Base-by-base conservation (phyloP, 1,284 basidiomycete genomes). In the Neonothopanus nambi region DNA sequence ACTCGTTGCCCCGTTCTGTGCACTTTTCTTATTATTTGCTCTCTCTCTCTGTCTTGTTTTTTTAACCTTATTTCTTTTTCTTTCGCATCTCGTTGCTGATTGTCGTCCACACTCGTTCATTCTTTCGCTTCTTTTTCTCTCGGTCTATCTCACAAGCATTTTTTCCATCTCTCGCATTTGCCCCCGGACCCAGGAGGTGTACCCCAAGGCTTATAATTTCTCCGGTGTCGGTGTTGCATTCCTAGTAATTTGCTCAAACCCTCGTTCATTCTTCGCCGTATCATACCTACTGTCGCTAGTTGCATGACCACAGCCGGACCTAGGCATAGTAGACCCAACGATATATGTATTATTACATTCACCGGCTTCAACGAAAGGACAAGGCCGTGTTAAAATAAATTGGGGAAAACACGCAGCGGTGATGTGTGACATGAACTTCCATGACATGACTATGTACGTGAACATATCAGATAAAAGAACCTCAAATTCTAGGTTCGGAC, bases 1-100 rank as follows among this genome's bases (percentile, higher is more conserved):
- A 59, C 59, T 61, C 52, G 63, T 59, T 42, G 62, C 63, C 41
- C 58, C 55, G 65, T 65, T 64, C 58, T 55, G 58, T 58, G 57
- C 56, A n/a, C n/a, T n/a, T n/a, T n/a, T n/a, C n/a, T 63, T 59
- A 43, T 54, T 51, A 51, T 44, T 57, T 57, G 64, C 65, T 63
- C 57, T 66, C 23, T 8, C 23, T 26, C 30, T 62, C 57, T 60
- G 59, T 59, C 60, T 60, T 55, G 55, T 59, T 56, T 55, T 40
- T 40, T 62, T 57, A 59, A 59, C 59, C 60, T 61, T 53, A 54
- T 59, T 57, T 48, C 59, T 57, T 55, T 65, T 63, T 63, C 63
- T 58, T 61, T 60, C 41, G 52, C 52, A 33, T 33, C 30, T 33
- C 30, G 30, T 33, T 33, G 30, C 30, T 33, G 51, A 51, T 48